Base-by-base conservation (phyloP, 306 rosid genomes). In the Inga oerstediana region DNA sequence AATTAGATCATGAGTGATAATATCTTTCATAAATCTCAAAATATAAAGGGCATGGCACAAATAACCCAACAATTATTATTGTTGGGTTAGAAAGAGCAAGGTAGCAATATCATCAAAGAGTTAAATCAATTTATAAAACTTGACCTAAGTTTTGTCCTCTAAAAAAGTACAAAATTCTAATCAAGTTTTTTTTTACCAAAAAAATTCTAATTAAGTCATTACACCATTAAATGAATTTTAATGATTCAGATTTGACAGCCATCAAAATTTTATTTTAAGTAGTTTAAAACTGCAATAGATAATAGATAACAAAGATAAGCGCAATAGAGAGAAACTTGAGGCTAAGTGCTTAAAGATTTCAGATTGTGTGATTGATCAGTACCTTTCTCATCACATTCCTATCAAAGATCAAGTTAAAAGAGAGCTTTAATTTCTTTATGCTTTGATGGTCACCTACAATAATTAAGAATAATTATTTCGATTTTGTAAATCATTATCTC, bases 401-500 rank as follows among this genome's bases (percentile, higher is more conserved):
- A 11, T 71, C 11, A 11, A 4, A n/a, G 37, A 62, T 62, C 68
- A 11, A 24, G 68, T 62, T 27, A 62, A 62, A 70, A 71, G 3
- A 65, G 54, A 52, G 70, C 45, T 35, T 76, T 46, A 49, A 49
- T 49, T 49, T 49, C 54, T 51, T 75, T 7, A 35, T 56, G 73
- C 32, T 34, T 62, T 51, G 74, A 72, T 76, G 48, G 67, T 62
- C 79, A 41, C 22, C 32, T 10, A 34, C 72, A 16, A 52, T 52
- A 54, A 58, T 69, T 79, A 70, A 58, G 41, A 82, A 73, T 68
- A 19, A 62, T 70, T 44, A 45, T 80, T 66, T 79, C 73, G 41
- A 44, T 43, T 71, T 34, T n/a, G 32, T 67, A 61, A 70, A 49
- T 35, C 34, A 68, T 46, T 62, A 44, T 81, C 67, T 44, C 24